These are phyloP conservation scores for Oryza officinalis DNA, from an alignment of 176 grass and related monocot species.

Conservation along the genomic window DNA sequence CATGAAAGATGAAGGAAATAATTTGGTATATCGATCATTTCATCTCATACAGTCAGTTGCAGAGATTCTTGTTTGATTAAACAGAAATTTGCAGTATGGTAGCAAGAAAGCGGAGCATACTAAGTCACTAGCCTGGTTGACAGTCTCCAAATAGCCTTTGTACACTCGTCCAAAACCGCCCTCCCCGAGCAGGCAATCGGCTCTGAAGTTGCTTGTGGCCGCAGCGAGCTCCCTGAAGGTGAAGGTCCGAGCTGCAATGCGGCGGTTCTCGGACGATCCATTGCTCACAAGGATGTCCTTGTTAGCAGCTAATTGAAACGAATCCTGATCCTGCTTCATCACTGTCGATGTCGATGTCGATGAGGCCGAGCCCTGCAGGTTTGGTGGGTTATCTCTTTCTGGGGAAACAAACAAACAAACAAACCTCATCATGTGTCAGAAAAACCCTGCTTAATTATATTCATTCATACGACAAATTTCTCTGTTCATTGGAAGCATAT, in stretches of 20 bases:
- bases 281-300: constrained; percentile 20
- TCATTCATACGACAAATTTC: too few species aligned
- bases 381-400: constrained; percentile 33
- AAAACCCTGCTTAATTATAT: neutral
- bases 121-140: constrained; percentile 53
- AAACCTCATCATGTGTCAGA: neutral
- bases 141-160: constrained; percentile 63
- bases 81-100: neutral
- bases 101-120: neutral
- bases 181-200: constrained; percentile 74
- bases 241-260: constrained; percentile 71
- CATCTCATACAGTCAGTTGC: neutral
- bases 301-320: constrained; percentile 24
- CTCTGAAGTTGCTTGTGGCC: constrained; percentile 64
- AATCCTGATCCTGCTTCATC: constrained; percentile 42
- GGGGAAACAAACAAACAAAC: neutral
- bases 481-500: too few species aligned
- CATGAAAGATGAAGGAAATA: neutral
- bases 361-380: neutral
- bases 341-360: constrained; percentile 12
- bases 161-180: constrained; percentile 82
- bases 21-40: neutral
- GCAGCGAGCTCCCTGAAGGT: constrained; percentile 63
- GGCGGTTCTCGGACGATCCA: constrained; percentile 41
- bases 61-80: neutral